Evolutionary conservation across 1,139 yeast genomes (phyloP).

Genomic region (Candida glucosophila): DNA sequence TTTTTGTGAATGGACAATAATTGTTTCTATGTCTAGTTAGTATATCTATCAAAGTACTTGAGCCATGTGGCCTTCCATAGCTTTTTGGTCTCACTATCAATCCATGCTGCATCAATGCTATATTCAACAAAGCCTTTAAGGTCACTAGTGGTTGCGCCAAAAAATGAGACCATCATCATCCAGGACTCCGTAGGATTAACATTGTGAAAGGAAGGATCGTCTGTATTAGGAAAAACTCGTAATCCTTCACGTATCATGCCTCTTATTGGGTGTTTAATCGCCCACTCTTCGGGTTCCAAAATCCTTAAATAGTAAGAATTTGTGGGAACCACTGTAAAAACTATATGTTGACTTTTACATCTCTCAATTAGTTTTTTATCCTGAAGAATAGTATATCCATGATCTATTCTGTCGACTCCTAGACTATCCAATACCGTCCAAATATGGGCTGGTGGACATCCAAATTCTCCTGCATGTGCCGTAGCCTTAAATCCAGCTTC

Average conservation of each 20-base stretch:
- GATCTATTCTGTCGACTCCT: no score
- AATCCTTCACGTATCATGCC: slow-evolving; percentile 50
- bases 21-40: no score
- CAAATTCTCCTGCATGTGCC: no score
- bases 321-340: slow-evolving; percentile 50
- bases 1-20: no score
- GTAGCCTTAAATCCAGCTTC: slow-evolving; percentile 10
- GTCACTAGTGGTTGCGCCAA: slow-evolving; percentile 46
- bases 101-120: slow-evolving; percentile 68
- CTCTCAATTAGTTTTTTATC: slow-evolving; percentile 37
- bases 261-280: slow-evolving; percentile 56
- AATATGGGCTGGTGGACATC: no score
- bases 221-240: slow-evolving; percentile 72
- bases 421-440: no score
- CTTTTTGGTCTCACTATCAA: no score
- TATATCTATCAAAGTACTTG: no score
- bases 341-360: slow-evolving; percentile 40
- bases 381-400: slow-evolving; percentile 52
- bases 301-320: slow-evolving; percentile 74
- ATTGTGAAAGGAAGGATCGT: slow-evolving; percentile 83
- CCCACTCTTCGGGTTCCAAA: slow-evolving; percentile 62
- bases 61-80: no score
- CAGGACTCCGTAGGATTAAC: slow-evolving; percentile 74
- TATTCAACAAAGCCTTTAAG: slow-evolving; percentile 54
- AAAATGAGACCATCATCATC: slow-evolving; percentile 52